Evolutionary conservation across 2,329 filamentous ascomycete genomes (phyloP).

Genomic region (Basipetospora chlamydospora): DNA sequence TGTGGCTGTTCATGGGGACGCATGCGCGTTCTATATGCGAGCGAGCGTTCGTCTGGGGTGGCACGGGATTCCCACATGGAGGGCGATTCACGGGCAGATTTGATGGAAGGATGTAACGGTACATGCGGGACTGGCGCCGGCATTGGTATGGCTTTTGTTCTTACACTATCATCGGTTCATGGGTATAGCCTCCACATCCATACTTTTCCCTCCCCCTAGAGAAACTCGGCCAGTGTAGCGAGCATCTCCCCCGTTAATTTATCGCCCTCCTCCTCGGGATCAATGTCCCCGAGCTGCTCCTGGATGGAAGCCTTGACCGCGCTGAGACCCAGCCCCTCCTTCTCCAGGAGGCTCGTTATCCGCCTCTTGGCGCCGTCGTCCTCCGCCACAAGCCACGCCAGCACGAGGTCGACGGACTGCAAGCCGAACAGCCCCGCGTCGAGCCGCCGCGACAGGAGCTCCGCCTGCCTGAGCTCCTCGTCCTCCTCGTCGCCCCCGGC

Average conservation of each 20-base stretch:
- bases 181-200: too few species aligned
- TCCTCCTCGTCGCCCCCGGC: slow-evolving; percentile 21
- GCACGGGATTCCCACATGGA: too few species aligned
- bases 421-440: slow-evolving; percentile 76
- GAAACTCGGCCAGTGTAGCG: slow-evolving; percentile 33
- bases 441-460: slow-evolving; percentile 55
- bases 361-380: slow-evolving; percentile 59
- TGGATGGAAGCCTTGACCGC: slow-evolving; percentile 53
- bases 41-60: too few species aligned
- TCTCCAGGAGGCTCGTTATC: slow-evolving; percentile 49
- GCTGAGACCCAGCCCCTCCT: slow-evolving; percentile 50
- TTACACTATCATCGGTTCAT: too few species aligned
- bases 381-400: slow-evolving; percentile 87
- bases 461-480: slow-evolving; percentile 46
- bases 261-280: neutral
- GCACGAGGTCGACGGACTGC: slow-evolving; percentile 68
- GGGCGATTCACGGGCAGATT: too few species aligned
- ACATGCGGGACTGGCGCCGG: too few species aligned
- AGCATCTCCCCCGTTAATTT: slow-evolving; percentile 40
- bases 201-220: slow-evolving; percentile 19
- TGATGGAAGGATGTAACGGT: too few species aligned
- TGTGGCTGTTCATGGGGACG: too few species aligned
- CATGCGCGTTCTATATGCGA: too few species aligned
- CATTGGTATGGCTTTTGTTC: too few species aligned
- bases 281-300: slow-evolving; percentile 35